Evolutionary conservation across 1,139 yeast genomes (phyloP), one percentile per base, ranked within the genome.

Genomic region (Cylindricascospora bacillispora): DNA sequence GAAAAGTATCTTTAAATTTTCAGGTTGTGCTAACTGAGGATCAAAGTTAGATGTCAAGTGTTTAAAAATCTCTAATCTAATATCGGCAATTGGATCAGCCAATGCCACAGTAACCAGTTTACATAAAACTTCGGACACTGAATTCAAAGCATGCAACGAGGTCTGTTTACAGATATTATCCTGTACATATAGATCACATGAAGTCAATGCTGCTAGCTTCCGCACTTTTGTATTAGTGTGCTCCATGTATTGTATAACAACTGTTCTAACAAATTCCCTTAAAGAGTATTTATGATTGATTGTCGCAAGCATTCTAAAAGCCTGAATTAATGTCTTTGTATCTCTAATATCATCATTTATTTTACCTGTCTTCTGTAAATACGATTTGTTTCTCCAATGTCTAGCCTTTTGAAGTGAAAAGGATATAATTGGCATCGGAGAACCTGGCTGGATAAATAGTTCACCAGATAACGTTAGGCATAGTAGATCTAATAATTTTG

Each of bases 1-100:
- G 46, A 89, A 82, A 21, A 92, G 60, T 15, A 86, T 58, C 34
- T 83, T 65, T 13, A 86, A 92, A 47, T 85, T 85, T 38, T 80
- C 93, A 0, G 95, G 93, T 53, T 89, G 97, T 0, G 97, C 83
- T 27, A 92, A 59, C 45, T 89, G 98, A 0, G 95, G 82, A 46
- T 89, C 95, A 47, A 89, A 79, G 35, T 69, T 67, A 3, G 75
- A 70, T 23, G 81, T 82, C 26, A 92, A 60, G 27, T 89, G 69
- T 29, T 67, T 67, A 35, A 92, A 60, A 1, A 92, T 85, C 36
- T 81, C 89, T 10, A 79, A 59, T 33, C 99, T 62, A 26, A 86
- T 82, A 34, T 83, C 95, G 1, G 83, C 73, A n/a, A 68, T 66
- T 0, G 94, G 83, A 45, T 92, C 99, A 0, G 95, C 81, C n/a